A percentile compares a stretch with the other conserved stretches of the same genome.
These are phyloP conservation scores for Trichoderma simmonsii DNA, from an alignment of 2,329 filamentous ascomycete species.

Conservation along the genomic window DNA sequence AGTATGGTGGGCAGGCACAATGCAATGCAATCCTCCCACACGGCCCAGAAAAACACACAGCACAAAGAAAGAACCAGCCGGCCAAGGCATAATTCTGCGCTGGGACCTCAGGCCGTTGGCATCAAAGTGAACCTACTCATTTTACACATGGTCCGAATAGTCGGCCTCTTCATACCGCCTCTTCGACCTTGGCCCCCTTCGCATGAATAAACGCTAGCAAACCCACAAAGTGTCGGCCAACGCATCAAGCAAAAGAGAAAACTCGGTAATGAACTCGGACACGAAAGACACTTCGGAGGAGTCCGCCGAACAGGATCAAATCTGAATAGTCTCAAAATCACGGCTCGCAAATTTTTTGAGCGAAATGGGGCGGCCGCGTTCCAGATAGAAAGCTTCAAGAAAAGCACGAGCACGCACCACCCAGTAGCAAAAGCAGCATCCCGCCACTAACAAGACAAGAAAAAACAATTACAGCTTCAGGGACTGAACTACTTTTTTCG, in stretches of 20 bases:
- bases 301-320: background rate
- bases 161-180: background rate
- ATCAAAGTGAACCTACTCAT: background rate
- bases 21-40: background rate
- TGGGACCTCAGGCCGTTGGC: background rate
- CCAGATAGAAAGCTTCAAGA: background rate
- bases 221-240: background rate
- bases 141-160: background rate
- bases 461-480: background rate
- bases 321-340: background rate
- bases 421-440: background rate
- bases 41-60: background rate
- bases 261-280: background rate
- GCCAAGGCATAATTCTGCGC: background rate
- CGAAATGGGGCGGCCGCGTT: background rate
- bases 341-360: background rate
- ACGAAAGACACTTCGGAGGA: background rate
- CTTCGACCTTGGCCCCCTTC: background rate
- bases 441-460: background rate
- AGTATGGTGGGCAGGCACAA: background rate
- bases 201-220: background rate
- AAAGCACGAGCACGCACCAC: background rate
- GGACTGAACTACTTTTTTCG: background rate
- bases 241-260: background rate
- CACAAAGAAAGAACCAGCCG: background rate